Conservation (phyloP, 192 early-diverging fungal species). For the Coemansia sp. region DNA sequence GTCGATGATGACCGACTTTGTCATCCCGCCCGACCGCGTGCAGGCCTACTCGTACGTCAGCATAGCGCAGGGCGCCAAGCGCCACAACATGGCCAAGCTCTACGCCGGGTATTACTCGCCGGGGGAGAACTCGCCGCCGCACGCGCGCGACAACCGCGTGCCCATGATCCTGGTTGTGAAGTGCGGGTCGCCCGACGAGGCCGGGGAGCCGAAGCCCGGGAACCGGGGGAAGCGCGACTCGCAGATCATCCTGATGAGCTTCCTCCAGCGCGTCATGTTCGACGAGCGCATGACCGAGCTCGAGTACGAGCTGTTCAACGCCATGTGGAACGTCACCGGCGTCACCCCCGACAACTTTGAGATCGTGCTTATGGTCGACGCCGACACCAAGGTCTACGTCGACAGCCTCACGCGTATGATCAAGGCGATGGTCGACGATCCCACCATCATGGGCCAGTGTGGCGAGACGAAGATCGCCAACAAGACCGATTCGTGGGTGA, state of each 20-base stretch:
- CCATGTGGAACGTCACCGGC: conserved; percentile 98
- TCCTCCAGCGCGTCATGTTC: conserved; percentile 95
- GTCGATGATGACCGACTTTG: conserved; percentile 73
- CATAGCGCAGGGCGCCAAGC: conserved; percentile 83
- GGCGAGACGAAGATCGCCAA: conserved; percentile 96
- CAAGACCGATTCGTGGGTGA: conserved; percentile 92
- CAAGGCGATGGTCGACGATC: conserved; percentile 89
- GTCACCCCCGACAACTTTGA: conserved; percentile 99
- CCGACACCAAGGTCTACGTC: conserved; percentile 90
- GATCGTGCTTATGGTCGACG: conserved; percentile 97
- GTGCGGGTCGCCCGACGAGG: conserved; percentile 83
- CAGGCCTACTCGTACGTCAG: conserved; percentile 81
- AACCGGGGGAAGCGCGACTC: conserved; percentile 99
- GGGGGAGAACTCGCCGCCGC: conserved; percentile 58
- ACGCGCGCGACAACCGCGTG: conserved; percentile 84
- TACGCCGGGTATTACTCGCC: conserved; percentile 93
- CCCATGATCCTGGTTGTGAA: conserved; percentile 95
- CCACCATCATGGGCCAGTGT: conserved; percentile 91
- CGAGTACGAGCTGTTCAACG: conserved; percentile 96
- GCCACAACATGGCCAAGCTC: conserved; percentile 96
- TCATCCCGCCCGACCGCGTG: conserved; percentile 93
- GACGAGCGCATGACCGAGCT: conserved; percentile 90
- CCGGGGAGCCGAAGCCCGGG: conserved; percentile 71
- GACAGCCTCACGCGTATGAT: conserved; percentile 96
- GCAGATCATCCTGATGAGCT: conserved; percentile 96